Base-by-base conservation (phyloP, 2,329 filamentous ascomycete species). In the Penicillium palitans region DNA sequence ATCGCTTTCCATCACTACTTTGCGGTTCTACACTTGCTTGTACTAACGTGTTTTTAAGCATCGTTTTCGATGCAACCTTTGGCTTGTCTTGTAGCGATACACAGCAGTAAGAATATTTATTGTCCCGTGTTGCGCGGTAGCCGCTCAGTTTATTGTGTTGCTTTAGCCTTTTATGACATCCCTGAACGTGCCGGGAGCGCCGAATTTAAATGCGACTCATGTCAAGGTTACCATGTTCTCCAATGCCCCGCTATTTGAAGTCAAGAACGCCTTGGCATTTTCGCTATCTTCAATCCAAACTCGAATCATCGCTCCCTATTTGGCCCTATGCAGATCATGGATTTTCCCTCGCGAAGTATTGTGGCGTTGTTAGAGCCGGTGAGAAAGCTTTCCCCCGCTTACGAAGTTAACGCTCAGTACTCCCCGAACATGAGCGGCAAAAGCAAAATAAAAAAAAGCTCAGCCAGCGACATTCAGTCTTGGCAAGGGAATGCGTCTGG, bases 391-490 rank as follows among this genome's bases (percentile, higher is more conserved):
- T 54, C 44, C 50, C 56, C 57, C 57, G 46, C 52, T 51, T 59
- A 51, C 25, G 19, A 40, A 37, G 37, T 42, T 35, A 37, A 57
- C 25, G 15, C 24, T 19, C 25, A 46, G 48, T 56, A 44, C 57
- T 53, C 48, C 24, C 54, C 50, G 58, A 53, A 61, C 49, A 17
- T 53, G 53, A 52, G 35, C 27, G 48, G 49, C 41, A 48, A 47
- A 42, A 42, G 27, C 44, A 35, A 42, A 33, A 49, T 19, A n/a
- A 50, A 55, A 57, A 53, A 57, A 51, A 51, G 41, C 55, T 60
- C 57, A 66, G 61, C 47, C 59, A 63, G 61, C 61, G 55, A 67
- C 53, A 59, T 47, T 41, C 6, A 17, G 57, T n/a, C 62, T 67
- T 66, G 59, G 64, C 63, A 48, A 57, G 42, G 37, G 41, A 31